A percentile compares a stretch with the other conserved stretches of the same genome.
phyloP scores from a whole-genome alignment of 352 stramenopile species.

The Plasmopara viticola region DNA sequence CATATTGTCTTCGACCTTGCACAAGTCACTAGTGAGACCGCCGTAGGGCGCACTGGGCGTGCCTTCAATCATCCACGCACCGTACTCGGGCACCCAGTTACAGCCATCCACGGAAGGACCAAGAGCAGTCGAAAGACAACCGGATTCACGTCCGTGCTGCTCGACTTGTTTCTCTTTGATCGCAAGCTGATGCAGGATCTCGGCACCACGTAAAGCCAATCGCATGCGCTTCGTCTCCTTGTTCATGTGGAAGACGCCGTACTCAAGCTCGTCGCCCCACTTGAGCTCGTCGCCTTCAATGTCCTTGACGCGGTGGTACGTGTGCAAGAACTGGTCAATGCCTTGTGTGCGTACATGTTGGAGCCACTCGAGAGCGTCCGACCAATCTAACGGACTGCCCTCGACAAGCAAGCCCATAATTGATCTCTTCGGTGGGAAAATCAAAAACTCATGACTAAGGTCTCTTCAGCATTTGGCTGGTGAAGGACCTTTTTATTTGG shows the following conservation, averaged over 20 bases:
- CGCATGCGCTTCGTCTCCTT: conserved; percentile 74
- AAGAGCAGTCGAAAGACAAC: conserved; percentile 3
- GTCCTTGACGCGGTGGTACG: conserved; percentile 94
- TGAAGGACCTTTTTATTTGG: too few species aligned
- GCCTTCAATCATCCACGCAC: conserved; percentile 99
- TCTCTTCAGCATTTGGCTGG: too few species aligned
- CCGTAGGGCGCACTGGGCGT: conserved; percentile 93
- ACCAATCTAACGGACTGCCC: conserved; percentile 93
- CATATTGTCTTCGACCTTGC: conserved; percentile 98
- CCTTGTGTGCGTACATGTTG: conserved; percentile 93
- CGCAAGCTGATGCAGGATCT: conserved; percentile 92
- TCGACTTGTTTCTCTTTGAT: conserved; percentile 76
- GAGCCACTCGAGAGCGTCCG: conserved; percentile 93
- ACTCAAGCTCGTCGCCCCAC: conserved; percentile 99
- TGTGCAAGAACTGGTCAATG: conserved; percentile 97
- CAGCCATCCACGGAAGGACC: conserved; percentile 80
- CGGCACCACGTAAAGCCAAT: conserved; percentile 89
- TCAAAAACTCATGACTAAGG: too few species aligned
- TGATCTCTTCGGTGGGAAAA: not conserved
- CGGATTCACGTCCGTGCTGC: conserved; percentile 17
- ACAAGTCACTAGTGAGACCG: conserved; percentile 92
- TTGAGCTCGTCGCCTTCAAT: conserved; percentile 93
- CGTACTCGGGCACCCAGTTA: conserved; percentile 99
- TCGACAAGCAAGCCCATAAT: conserved; percentile 85
- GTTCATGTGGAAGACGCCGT: conserved; percentile 96